phyloP scores from a whole-genome alignment of 2,329 filamentous ascomycete genomes.

The Fusarium floridanum region DNA sequence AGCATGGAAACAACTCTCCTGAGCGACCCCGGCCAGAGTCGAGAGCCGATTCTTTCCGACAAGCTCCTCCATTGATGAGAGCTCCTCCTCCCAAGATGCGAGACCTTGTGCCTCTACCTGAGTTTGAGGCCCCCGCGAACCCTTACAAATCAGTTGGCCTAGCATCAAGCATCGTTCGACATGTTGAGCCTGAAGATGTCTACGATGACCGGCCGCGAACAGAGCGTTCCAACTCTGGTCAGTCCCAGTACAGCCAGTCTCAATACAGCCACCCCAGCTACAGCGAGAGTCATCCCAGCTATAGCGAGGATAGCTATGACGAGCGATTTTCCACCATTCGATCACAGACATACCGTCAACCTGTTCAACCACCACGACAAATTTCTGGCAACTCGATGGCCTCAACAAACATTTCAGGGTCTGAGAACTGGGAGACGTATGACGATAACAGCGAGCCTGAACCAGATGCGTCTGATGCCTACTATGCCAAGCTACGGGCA shows the following conservation, averaged over 20 bases:
- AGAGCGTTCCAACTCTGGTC: conserved; percentile 56
- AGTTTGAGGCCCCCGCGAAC: conserved; percentile 64
- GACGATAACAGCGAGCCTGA: conserved; percentile 86
- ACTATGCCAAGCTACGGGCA: conserved; percentile 82
- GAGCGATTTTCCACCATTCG: conserved; percentile 59
- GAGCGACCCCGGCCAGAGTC: conserved; percentile 70
- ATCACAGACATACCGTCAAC: conserved; percentile 56
- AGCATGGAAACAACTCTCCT: conserved; percentile 82
- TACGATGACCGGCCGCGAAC: conserved; percentile 75
- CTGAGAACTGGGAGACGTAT: conserved; percentile 98
- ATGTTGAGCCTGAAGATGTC: conserved; percentile 82
- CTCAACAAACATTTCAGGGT: conserved; percentile 83
- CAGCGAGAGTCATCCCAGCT: conserved; percentile 52
- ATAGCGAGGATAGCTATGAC: conserved; percentile 54
- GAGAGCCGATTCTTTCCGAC: conserved; percentile 62
- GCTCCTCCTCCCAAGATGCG: conserved; percentile 94
- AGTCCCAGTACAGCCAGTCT: conserved; percentile 37
- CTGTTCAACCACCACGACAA: conserved; percentile 67
- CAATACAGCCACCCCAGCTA: conserved; percentile 47
- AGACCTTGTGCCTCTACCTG: conserved; percentile 71
- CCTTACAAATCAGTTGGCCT: conserved; percentile 64
- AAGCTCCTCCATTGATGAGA: conserved; percentile 66
- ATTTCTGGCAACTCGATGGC: conserved; percentile 75
- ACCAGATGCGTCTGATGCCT: conserved; percentile 80
- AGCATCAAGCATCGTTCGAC: conserved; percentile 68